Base-by-base conservation (phyloP, 164 flowering plant species). In the Vitis amurensis region DNA sequence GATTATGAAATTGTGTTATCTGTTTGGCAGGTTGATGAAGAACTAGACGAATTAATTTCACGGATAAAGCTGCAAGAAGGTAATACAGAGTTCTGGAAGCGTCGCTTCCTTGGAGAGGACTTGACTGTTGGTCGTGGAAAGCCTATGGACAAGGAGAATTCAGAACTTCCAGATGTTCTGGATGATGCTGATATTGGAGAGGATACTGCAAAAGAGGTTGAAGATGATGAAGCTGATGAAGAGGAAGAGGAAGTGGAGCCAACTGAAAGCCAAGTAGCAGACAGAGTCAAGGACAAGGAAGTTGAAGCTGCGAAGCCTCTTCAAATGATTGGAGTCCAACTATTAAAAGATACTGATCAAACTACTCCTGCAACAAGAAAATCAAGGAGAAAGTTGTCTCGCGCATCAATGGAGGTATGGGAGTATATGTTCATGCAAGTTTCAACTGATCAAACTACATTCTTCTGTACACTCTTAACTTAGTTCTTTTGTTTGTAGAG, bases 261-360 rank as follows among this genome's bases (percentile, higher is more conserved):
- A 77, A 74, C 87, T 57, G 97, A 90, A 77, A 77, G 27, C 71
- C 96, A 80, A 81, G 91, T 77, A 63, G 91, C 52, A 70, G 94
- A 88, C 59, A 78, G 79, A 71, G 83, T 77, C 9, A 89, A 89
- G 80, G 84, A 77, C 66, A 92, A 91, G 77, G 93, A 85, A 80
- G 86, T 73, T 77, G 92, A 89, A 75, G 77, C 91, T 67, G 83
- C 73, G 63, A 89, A 84, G 76, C 96, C 96, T 77, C 91, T 80
- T 78, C 96, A 91, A 78, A 95, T 95, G 99, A 91, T 95, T 69
- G 99, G 99, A 30, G 96, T 89, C 55, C 98, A 95, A 63, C 70
- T 91, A 78, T 71, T 93, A 76, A 91, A 90, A 82, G 97, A 91
- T 77, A 71, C 87, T 73, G 96, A 88, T 48, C 83, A 83, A 76